phyloP scores from a whole-genome alignment of 1,139 yeast genomes.

The Debaryomyces coudertii region DNA sequence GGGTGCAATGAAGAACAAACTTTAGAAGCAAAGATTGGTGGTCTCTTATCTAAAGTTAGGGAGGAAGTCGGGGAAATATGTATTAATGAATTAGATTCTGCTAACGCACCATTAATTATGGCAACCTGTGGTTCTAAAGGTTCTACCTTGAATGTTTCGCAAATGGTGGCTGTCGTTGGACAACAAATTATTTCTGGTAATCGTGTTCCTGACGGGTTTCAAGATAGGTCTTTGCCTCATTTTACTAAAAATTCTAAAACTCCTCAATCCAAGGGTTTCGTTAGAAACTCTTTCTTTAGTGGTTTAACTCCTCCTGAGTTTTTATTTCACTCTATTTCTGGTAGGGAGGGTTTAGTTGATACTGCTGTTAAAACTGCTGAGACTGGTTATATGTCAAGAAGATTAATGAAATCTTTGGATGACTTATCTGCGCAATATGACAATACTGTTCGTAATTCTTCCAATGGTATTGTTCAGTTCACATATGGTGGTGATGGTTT shows the following conservation, averaged over 20 bases:
- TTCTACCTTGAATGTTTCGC: conserved; percentile 95
- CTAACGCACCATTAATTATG: conserved; percentile 97
- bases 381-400: conserved; percentile 98
- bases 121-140: conserved; percentile 99
- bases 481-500: conserved; percentile 98
- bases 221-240: conserved; percentile 96
- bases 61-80: conserved; percentile 99
- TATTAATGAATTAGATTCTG: conserved; percentile 83
- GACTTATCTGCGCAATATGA: conserved; percentile 95
- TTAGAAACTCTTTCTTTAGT: conserved; percentile 89
- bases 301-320: conserved; percentile 97
- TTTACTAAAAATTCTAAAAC: conserved; percentile 94
- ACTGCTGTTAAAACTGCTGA: conserved; percentile 99
- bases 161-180: conserved; percentile 99
- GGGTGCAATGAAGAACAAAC: conserved; percentile 99
- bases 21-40: conserved; percentile 95
- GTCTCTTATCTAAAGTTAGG: conserved; percentile 92
- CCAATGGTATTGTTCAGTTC: conserved; percentile 96
- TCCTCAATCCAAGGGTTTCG: conserved; percentile 98
- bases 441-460: conserved; percentile 90
- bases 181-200: conserved; percentile 98
- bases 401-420: conserved; percentile 97
- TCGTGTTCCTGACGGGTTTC: conserved; percentile 99
- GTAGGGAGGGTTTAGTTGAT: conserved; percentile 99
- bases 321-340: conserved; percentile 97